Evolutionary conservation across 345 rosid genomes (phyloP).

Genomic region (Lepidium africanum): DNA sequence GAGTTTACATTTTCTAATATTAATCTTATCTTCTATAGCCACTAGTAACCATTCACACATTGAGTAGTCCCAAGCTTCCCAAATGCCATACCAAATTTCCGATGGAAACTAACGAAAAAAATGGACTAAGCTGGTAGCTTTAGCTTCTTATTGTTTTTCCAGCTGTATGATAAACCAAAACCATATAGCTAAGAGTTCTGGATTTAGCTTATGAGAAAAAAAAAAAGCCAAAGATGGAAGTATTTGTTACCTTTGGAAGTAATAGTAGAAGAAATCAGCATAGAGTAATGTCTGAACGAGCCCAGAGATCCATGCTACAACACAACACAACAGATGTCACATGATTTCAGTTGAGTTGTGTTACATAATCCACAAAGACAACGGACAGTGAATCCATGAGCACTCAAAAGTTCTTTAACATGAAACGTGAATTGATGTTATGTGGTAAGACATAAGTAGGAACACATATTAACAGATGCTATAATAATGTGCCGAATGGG

Average conservation of each 20-base stretch:
- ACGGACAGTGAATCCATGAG: not conserved
- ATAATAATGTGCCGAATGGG: not conserved
- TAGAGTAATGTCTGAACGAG: constrained; percentile 60
- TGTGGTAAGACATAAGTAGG: not conserved
- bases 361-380: not conserved
- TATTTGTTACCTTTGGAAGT: constrained; percentile 50
- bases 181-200: not conserved
- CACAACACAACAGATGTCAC: not conserved
- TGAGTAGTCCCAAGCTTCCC: not conserved
- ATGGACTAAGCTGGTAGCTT: constrained; percentile 61
- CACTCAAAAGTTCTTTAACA: not conserved
- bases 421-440: not conserved
- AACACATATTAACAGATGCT: not conserved
- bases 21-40: not conserved
- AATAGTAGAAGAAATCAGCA: constrained; percentile 79
- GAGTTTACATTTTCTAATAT: not conserved
- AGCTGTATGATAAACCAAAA: constrained; percentile 38
- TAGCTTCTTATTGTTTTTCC: constrained; percentile 81
- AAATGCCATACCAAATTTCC: not conserved
- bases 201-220: not conserved
- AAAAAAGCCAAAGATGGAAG: not conserved
- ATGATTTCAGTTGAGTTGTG: not conserved
- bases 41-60: not conserved
- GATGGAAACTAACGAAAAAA: not conserved
- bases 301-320: constrained; percentile 83